These are phyloP conservation scores for Geranium rotundifolium DNA, from an alignment of 345 rosid species.

Conservation along the genomic window DNA sequence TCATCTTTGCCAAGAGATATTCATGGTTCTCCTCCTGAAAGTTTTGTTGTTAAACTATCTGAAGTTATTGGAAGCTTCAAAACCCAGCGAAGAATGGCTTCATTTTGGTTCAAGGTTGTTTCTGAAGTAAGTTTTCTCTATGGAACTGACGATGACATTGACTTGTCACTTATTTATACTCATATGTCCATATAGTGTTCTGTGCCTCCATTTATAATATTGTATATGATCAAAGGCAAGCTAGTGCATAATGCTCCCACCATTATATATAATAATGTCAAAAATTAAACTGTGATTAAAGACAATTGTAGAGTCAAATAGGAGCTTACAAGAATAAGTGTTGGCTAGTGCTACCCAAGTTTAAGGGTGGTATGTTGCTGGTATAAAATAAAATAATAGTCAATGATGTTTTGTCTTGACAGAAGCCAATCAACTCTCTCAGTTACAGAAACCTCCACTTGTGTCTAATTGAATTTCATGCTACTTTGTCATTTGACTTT, in stretches of 20 bases:
- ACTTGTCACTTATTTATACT: constrained; percentile 4
- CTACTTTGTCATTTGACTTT: neutral
- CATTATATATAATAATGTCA: neutral
- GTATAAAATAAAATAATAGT: no score
- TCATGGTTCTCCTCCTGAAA: constrained; percentile 73
- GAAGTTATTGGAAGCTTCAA: constrained; percentile 89
- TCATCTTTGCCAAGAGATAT: constrained; percentile 60
- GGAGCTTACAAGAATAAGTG: no score
- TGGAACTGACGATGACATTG: neutral
- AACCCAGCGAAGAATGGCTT: constrained; percentile 63
- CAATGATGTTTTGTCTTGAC: neutral
- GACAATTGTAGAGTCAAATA: no score
- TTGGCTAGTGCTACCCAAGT: no score
- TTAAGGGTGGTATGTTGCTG: no score
- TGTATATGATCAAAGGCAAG: no score
- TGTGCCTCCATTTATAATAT: neutral
- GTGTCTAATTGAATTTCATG: neutral
- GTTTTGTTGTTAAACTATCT: constrained; percentile 72
- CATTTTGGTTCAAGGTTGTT: constrained; percentile 77
- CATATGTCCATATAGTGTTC: neutral
- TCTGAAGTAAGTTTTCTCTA: constrained; percentile 51
- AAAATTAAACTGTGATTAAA: neutral
- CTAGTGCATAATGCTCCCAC: neutral
- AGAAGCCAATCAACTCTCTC: neutral
- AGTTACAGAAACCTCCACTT: neutral